Evolutionary conservation across 2,329 filamentous ascomycete genomes (phyloP), one percentile per base, ranked within the genome.

Genomic region (Epichloe aotearoae): DNA sequence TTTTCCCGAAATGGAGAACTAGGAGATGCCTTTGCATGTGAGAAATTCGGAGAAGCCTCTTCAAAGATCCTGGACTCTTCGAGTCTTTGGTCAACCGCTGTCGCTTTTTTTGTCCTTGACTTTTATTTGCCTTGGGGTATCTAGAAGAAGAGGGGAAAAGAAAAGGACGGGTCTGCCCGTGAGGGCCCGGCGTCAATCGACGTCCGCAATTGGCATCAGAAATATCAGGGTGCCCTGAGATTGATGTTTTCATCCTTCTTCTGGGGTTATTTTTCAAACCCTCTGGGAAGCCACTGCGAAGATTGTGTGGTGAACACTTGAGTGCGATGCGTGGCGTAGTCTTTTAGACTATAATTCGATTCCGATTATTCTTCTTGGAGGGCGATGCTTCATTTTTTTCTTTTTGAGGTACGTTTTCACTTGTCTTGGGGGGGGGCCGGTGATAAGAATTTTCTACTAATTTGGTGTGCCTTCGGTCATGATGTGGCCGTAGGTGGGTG

Each of bases 11-110:
- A 47, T 47, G 39, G 38, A 44, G 12, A n/a, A 45, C 2, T 14
- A 12, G 40, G 30, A 37, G 15, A 30, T 30, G 7, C 14, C 6
- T 20, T 54, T 49, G 56, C 56, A 58, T 58, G 56, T 52, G 56
- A 58, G 56, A 58, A 58, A 58, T 58, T 58, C 56, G 56, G 56
- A 58, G 56, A 54, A 58, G 48, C 55, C 56, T 57, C 51, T 54
- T 55, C 54, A 52, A 20, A 40, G 17, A 26, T 17, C 39, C 4
- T 5, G 38, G 34, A 12, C 17, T 12, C 23, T 37, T 49, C 8
- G 50, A 15, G 6, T 50, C 47, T 12, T 17, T 52, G 23, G 34
- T 49, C 39, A 17, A 54, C 55, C 55, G 56, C 56, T 46, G 56
- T 57, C 56, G 38, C 23, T 53, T 49, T 51, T 45, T 17, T 30